phyloP scores from a whole-genome alignment of 2,329 filamentous ascomycete genomes.

The Seiridium cupressi region DNA sequence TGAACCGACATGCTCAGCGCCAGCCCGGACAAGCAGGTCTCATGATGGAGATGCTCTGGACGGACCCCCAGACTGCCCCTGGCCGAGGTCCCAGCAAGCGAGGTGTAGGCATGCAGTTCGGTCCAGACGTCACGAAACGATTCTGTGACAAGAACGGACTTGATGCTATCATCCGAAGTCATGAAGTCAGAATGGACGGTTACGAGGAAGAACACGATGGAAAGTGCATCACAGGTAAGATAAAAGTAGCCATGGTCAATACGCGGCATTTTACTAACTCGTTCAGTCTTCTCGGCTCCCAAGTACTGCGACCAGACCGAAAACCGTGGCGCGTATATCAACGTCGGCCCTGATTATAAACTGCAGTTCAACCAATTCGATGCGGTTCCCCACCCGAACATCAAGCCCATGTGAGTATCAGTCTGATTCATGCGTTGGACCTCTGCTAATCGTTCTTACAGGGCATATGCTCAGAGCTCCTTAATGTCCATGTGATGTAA shows the following conservation, averaged over 20 bases:
- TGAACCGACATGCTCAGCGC: slow-evolving; percentile 85
- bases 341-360: slow-evolving; percentile 89
- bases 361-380: slow-evolving; percentile 92
- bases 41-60: slow-evolving; percentile 99
- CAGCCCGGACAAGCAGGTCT: slow-evolving; percentile 91
- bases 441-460: slow-evolving; percentile 33
- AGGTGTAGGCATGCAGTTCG: slow-evolving; percentile 94
- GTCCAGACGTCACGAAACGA: slow-evolving; percentile 90
- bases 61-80: slow-evolving; percentile 82
- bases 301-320: slow-evolving; percentile 98
- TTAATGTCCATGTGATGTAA: slow-evolving; percentile 73
- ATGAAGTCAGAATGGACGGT: slow-evolving; percentile 98
- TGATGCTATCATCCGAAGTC: slow-evolving; percentile 92
- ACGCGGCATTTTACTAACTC: slow-evolving; percentile 19
- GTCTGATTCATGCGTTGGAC: neutral
- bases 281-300: slow-evolving; percentile 86
- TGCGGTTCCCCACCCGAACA: slow-evolving; percentile 91
- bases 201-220: slow-evolving; percentile 98
- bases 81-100: slow-evolving; percentile 94
- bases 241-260: slow-evolving; percentile 10
- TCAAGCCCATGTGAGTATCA: slow-evolving; percentile 71
- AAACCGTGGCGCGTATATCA: slow-evolving; percentile 98
- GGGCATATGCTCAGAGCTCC: slow-evolving; percentile 81
- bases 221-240: slow-evolving; percentile 85
- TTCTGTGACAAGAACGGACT: slow-evolving; percentile 97